Evolutionary conservation across 2,329 filamentous ascomycete species (phyloP), one percentile per base, ranked within the genome.

Genomic region (Xylaria sp.): DNA sequence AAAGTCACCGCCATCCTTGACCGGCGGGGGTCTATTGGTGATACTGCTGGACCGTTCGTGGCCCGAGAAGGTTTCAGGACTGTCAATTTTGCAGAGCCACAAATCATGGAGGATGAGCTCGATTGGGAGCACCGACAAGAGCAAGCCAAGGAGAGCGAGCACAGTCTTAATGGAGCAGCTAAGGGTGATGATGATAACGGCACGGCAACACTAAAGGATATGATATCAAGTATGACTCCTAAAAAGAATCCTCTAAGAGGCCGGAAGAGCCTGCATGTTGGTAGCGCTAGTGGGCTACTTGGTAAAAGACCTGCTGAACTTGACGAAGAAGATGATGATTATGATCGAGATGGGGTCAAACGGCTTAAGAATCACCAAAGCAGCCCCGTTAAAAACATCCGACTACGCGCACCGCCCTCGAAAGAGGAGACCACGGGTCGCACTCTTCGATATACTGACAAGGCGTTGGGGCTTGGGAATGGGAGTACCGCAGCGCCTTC

Each of bases 201-300:
- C 2, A 92, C 91, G 0, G 79, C 90, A 42, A 93, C 89, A 70
- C 81, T 95, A 51, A 91, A 88, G 70, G 91, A 93, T 71, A 91
- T 93, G 87, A 95, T 95, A 69, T 86, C 91, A 69, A 92, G 88
- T 65, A 84, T 95, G 70, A 93, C 91, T 27, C 92, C 93, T 0
- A 93, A 92, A 79, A 93, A 93, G 78, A 90, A 88, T 63, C 79
- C 81, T 5, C 73, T 92, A 6, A 89, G 85, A 65, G 89, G 89
- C 16, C 89, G 92, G 48, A 94, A 94, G 81, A 94, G 92, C 76
- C 83, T 94, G 59, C 90, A 92, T 71, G 88, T 93, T 23, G 92
- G 92, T 48, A 92, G 91, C 73, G 92, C 92, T 16, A 89, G 84
- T 70, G 92, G 92, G 0, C 80, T 94, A 23, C 83, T 94, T 5